These are phyloP conservation scores for Mycena floridula DNA, from an alignment of 768 basidiomycete species.

Conservation along the genomic window DNA sequence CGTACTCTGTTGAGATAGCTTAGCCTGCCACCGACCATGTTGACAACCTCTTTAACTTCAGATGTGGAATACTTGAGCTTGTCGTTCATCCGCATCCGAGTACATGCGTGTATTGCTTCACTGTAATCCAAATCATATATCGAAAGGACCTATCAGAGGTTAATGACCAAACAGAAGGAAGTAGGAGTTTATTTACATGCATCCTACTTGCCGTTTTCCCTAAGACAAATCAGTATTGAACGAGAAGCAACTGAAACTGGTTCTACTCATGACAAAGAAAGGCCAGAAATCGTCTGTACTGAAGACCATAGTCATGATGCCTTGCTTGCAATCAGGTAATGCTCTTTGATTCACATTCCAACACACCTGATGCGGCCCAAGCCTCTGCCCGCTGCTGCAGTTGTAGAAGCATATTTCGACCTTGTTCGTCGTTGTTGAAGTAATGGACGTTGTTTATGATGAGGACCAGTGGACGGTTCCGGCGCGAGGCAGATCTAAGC, in stretches of 20 bases:
- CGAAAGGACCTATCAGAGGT: conserved; percentile 47
- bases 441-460: conserved; percentile 77
- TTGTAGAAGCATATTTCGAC: conserved; percentile 74
- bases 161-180: neutral
- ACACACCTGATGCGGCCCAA: conserved; percentile 72
- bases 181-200: conserved; percentile 39
- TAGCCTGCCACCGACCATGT: conserved; percentile 71
- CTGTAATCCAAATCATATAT: conserved; percentile 59
- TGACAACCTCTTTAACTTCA: conserved; percentile 43
- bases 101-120: conserved; percentile 55
- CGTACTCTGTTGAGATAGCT: conserved; percentile 63
- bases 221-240: conserved; percentile 16
- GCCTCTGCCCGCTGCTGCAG: conserved; percentile 82
- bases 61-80: conserved; percentile 22
- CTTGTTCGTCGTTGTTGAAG: conserved; percentile 73
- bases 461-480: conserved; percentile 67
- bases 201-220: conserved; percentile 70
- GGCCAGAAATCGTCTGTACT: conserved; percentile 84
- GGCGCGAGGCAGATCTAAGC: conserved; percentile 47
- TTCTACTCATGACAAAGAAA: conserved; percentile 58
- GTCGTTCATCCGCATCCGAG: conserved; percentile 40
- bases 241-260: conserved; percentile 7
- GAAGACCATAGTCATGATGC: conserved; percentile 76
- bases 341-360: conserved; percentile 3
- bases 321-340: conserved; percentile 24